Percentiles rank a stretch among this genome's conserved stretches.
These are phyloP conservation scores for Ganoderma multipileum DNA, from an alignment of 1,284 basidiomycete species.

Conservation along the genomic window DNA sequence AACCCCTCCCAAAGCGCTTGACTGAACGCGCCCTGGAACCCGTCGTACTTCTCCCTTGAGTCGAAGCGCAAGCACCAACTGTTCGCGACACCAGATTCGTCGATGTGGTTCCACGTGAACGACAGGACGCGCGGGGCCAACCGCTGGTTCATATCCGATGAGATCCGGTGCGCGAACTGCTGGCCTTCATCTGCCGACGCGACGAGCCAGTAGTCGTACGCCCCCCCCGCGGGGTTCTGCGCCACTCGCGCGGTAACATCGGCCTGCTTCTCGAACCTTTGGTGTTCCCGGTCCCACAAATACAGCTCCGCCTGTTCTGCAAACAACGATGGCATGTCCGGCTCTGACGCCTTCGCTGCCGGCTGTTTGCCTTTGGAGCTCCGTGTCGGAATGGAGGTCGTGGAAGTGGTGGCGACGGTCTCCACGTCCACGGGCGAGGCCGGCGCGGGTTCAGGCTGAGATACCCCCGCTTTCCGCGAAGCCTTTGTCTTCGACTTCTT, in stretches of 20 bases:
- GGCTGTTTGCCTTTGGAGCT: slow-evolving; percentile 28
- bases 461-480: slow-evolving; percentile 33
- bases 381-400: slow-evolving; percentile 30
- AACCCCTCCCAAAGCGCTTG: slow-evolving; percentile 85
- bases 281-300: slow-evolving; percentile 76
- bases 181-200: slow-evolving; percentile 58
- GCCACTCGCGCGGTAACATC: slow-evolving; percentile 75
- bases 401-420: slow-evolving; percentile 27
- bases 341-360: slow-evolving; percentile 22
- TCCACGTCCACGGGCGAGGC: slow-evolving; percentile 17
- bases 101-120: slow-evolving; percentile 86
- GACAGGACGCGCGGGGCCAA: slow-evolving; percentile 70
- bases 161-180: slow-evolving; percentile 66
- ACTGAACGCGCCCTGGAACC: slow-evolving; percentile 75
- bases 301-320: slow-evolving; percentile 63
- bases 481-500: slow-evolving; percentile 39
- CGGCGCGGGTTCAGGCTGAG: slow-evolving; percentile 30
- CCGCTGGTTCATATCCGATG: slow-evolving; percentile 79
- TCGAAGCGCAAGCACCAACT: slow-evolving; percentile 89
- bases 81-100: slow-evolving; percentile 65
- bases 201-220: slow-evolving; percentile 71
- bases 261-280: slow-evolving; percentile 80
- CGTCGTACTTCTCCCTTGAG: slow-evolving; percentile 61
- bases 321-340: slow-evolving; percentile 44
- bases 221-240: slow-evolving; percentile 49